Evolutionary conservation across 768 basidiomycete genomes (phyloP), one percentile per base, ranked within the genome.

Genomic region (Tylopilus vinaceipallidus): DNA sequence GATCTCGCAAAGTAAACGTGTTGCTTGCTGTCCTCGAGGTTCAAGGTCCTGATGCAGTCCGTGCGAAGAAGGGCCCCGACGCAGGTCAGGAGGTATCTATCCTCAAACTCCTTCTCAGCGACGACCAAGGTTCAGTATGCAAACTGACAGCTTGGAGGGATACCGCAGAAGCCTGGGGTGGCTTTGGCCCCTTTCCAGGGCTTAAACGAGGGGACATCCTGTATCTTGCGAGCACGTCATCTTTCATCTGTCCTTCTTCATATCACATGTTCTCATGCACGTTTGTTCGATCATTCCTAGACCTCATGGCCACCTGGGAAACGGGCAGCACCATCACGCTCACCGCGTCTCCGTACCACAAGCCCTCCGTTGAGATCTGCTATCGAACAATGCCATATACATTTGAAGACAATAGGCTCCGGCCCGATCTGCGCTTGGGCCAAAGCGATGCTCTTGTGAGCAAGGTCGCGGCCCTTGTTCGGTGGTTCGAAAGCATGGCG

Each of bases 61-160:
- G 69, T 22, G 73, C 87, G 32, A 89, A 86, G 66, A 83, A 79
- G 43, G 89, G 89, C 0, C 58, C 59, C 4, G 84, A 90, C 46
- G 81, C 84, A 4, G 90, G 88, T 8, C 81, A 79, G 49, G 80
- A 86, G 51, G 79, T 89, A 1, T 78, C 77, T 0, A 62, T 91
- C 36, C 66, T 91, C 24, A 86, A 81, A 59, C 71, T 90, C 59
- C 80, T 91, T 40, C 65, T 91, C 22, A 85, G 86, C 10, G 87
- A 91, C 57, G 86, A 89, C 45, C 78, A 78, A 24, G 84, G 84
- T 1, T 74, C 68, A 1, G 75, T 91, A 7, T 81, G 81, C 59
- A 88, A 84, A 67, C 64, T 91, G 16, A 86, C 85, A 4, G 88
- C 84, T 12, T 92, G 90, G 90, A 72, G 88, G 47, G 84, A 90